Percentiles rank a stretch among this genome's conserved stretches.
phyloP scores from a whole-genome alignment of 73 alveolate genomes.

The Paramecium tetraurelia region DNA sequence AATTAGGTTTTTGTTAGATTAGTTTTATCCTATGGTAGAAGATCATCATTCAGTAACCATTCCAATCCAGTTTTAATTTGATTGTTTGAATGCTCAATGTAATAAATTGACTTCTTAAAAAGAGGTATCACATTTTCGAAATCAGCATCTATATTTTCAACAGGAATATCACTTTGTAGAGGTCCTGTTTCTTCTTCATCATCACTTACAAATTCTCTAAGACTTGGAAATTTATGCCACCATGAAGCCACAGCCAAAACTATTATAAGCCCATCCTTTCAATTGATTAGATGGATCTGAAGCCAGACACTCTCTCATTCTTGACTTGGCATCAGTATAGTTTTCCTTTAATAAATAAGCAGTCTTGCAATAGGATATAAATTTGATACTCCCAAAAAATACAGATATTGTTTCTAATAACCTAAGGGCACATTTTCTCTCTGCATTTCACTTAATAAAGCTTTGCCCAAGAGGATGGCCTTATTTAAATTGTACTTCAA shows the following conservation, averaged over 20 bases:
- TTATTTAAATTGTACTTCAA: slow-evolving; percentile 43
- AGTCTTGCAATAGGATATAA: slow-evolving; percentile 8
- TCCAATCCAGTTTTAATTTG: not conserved
- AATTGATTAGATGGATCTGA: slow-evolving; percentile 37
- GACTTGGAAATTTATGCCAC: slow-evolving; percentile 58
- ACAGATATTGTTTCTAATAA: slow-evolving; percentile 24
- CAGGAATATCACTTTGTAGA: not conserved
- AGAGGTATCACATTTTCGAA: slow-evolving; percentile 45
- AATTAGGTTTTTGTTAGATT: not conserved
- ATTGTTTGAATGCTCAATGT: slow-evolving; percentile 48
- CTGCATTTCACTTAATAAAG: slow-evolving; percentile 46
- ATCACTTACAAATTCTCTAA: slow-evolving; percentile 28
- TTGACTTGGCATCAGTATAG: slow-evolving; percentile 51
- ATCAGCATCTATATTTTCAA: slow-evolving; percentile 47
- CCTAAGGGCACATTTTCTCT: slow-evolving; percentile 37
- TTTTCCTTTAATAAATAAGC: slow-evolving; percentile 56
- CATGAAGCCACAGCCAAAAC: slow-evolving; percentile 57
- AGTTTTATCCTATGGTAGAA: slow-evolving; percentile 37
- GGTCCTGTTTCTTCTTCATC: slow-evolving; percentile 1
- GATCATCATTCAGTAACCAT: slow-evolving; percentile 40
- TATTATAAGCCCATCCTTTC: slow-evolving; percentile 59
- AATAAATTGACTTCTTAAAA: slow-evolving; percentile 48
- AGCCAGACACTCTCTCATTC: slow-evolving; percentile 44
- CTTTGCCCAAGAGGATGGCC: slow-evolving; percentile 59
- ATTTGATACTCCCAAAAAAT: slow-evolving; percentile 39